Conservation (phyloP, 228 moss, liverwort and hornwort genomes). For the Sphagnum fallax region DNA sequence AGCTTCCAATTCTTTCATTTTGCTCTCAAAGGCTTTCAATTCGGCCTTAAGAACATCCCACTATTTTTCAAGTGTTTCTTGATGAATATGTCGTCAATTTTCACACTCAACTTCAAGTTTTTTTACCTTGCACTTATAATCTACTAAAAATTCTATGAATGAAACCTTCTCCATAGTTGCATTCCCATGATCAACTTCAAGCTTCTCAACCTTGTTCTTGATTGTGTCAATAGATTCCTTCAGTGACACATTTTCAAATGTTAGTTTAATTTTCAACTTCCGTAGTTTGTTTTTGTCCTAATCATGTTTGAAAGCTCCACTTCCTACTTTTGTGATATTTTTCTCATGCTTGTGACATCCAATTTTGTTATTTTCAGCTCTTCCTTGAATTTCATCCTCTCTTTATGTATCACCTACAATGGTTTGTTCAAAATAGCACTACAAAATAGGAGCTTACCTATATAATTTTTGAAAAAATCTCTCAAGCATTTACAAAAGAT, state of each 20-base stretch:
- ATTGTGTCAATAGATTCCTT: slow-evolving; percentile 19
- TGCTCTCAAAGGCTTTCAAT: slow-evolving; percentile 36
- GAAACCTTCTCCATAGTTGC: neutral
- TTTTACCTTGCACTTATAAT: slow-evolving; percentile 12
- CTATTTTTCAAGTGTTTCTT: slow-evolving; percentile 31
- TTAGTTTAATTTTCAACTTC: slow-evolving; percentile 35
- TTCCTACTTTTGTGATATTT: slow-evolving; percentile 4
- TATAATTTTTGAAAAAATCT: too few relatives aligned
- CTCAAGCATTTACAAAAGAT: too few relatives aligned
- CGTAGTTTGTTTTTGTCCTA: slow-evolving; percentile 37
- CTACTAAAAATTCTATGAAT: neutral
- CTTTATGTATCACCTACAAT: slow-evolving; percentile 2
- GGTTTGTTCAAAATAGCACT: too few relatives aligned
- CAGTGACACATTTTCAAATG: slow-evolving; percentile 41
- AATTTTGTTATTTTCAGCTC: slow-evolving; percentile 1
- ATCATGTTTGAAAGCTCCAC: slow-evolving; percentile 23
- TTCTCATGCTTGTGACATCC: neutral
- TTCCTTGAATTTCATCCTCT: slow-evolving; percentile 3
- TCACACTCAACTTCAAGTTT: slow-evolving; percentile 15
- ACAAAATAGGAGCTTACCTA: too few relatives aligned
- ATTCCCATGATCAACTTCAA: slow-evolving; percentile 15
- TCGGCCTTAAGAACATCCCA: slow-evolving; percentile 42
- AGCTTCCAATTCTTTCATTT: slow-evolving; percentile 40
- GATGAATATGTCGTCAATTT: slow-evolving; percentile 14
- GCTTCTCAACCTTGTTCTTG: neutral